Conservation (phyloP, 805 yeast genomes). For the Tetrapisispora taiwanensis region DNA sequence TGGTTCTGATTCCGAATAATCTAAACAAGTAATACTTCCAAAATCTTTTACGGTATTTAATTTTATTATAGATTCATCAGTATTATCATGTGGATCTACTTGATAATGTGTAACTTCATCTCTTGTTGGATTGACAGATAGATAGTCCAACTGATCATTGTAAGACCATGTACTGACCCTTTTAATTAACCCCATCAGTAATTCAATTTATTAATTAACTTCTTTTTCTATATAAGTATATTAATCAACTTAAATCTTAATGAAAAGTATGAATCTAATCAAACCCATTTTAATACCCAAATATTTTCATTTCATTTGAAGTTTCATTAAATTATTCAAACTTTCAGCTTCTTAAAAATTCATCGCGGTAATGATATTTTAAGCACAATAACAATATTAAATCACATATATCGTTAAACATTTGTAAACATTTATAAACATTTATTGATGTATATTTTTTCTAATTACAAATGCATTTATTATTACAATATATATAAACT, state of each 20-base stretch:
- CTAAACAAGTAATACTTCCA: constrained; percentile 55
- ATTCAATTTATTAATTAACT: too few relatives aligned
- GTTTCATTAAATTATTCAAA: not conserved
- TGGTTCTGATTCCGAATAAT: constrained; percentile 43
- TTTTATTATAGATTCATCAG: constrained; percentile 45
- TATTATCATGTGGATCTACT: constrained; percentile 39
- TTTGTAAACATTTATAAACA: too few relatives aligned
- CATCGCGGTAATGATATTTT: too few relatives aligned
- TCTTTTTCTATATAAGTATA: too few relatives aligned
- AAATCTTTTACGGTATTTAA: constrained; percentile 51
- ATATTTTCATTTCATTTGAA: too few relatives aligned
- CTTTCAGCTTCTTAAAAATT: not conserved
- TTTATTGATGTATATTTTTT: too few relatives aligned
- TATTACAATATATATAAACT: not conserved
- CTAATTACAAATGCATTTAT: too few relatives aligned
- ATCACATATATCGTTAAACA: too few relatives aligned
- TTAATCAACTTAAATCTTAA: too few relatives aligned
- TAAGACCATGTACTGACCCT: constrained; percentile 26
- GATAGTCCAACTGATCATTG: constrained; percentile 26
- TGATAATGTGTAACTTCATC: constrained; percentile 67
- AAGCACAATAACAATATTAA: too few relatives aligned
- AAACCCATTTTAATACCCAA: too few relatives aligned
- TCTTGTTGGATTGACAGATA: constrained; percentile 67
- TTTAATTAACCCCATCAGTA: constrained; percentile 25
- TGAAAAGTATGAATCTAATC: too few relatives aligned